Base-by-base conservation (phyloP, 768 basidiomycete species). In the Lenzites betulinus region DNA sequence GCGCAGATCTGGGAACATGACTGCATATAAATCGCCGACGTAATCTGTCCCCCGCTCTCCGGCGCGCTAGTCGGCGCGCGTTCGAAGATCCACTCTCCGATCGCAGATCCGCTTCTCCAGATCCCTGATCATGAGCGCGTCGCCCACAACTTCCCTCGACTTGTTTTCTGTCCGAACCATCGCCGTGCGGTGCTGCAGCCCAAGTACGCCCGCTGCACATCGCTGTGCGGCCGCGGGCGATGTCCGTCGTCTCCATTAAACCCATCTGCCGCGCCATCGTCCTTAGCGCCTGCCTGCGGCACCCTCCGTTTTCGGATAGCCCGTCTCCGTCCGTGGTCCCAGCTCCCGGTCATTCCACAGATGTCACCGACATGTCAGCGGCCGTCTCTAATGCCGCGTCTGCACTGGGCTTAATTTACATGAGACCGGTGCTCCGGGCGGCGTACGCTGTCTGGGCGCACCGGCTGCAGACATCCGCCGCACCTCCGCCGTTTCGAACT, bases 81-180 rank as follows among this genome's bases (percentile, higher is more conserved):
- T 49, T 41, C 54, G 63, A 59, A 64, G 63, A 64, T 64, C 63
- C 51, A 59, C 23, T 33, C 55, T 61, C 62, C 54, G 63, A 64
- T 64, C 63, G 54, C 56, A 63, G 62, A 63, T 63, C 62, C 62
- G 62, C 62, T 63, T 63, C 62, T 59, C 13, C 26, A 63, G 62
- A 63, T 63, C 36, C 57, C 57, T 33, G 30, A 59, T 63, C 57
- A 59, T 50, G 36, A 56, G 50, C 46, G 35, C 44, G 23, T 47
- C 46, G 60, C 20, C 41, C 33, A 54, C 60, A 44, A 51, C 30
- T 15, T 9, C 11, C 22, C 48, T 28, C 22, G 23, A 20, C 35
- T 48, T 35, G 36, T 35, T 44, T 25, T 48, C 50, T 16, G 8
- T 22, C 48, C 7, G 18, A 12, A 22, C 44, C 23, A 1, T 46